These are phyloP conservation scores for Ceratobasidium sp. DNA, from an alignment of 1,284 basidiomycete species.

Conservation along the genomic window DNA sequence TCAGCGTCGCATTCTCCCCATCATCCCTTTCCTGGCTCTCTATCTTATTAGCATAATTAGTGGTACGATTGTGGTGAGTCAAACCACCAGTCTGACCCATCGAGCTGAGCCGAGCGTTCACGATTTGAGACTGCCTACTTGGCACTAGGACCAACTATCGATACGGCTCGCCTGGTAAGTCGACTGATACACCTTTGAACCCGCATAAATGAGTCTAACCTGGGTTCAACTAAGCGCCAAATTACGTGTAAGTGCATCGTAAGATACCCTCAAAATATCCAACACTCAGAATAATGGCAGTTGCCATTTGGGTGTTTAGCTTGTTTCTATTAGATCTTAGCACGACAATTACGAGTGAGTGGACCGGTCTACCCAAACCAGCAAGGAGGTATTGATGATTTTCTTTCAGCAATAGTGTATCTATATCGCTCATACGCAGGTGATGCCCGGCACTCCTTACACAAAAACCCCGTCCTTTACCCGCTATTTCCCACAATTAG, in stretches of 20 bases:
- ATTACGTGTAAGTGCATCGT: neutral
- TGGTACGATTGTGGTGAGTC: slow-evolving; percentile 29
- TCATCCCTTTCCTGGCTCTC: slow-evolving; percentile 19
- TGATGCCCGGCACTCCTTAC: neutral
- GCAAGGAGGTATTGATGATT: neutral
- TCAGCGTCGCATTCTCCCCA: neutral
- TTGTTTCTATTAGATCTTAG: slow-evolving; percentile 33
- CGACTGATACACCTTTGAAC: neutral
- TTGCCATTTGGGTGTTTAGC: slow-evolving; percentile 26
- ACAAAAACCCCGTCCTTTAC: too few relatives aligned
- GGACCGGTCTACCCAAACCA: neutral
- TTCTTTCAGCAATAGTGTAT: slow-evolving; percentile 19
- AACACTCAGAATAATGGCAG: neutral
- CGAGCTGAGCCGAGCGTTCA: neutral
- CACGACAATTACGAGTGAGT: slow-evolving; percentile 31
- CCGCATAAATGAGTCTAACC: neutral
- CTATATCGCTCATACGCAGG: slow-evolving; percentile 13
- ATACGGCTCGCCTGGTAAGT: neutral
- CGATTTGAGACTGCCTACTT: neutral
- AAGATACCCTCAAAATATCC: neutral
- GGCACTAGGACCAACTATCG: neutral
- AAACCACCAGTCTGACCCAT: neutral
- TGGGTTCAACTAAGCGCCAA: neutral
- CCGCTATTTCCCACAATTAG: neutral
- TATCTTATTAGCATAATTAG: neutral